Evolutionary conservation across 2,329 filamentous ascomycete species (phyloP).

Genomic region (Cercospora zeae-maydis): DNA sequence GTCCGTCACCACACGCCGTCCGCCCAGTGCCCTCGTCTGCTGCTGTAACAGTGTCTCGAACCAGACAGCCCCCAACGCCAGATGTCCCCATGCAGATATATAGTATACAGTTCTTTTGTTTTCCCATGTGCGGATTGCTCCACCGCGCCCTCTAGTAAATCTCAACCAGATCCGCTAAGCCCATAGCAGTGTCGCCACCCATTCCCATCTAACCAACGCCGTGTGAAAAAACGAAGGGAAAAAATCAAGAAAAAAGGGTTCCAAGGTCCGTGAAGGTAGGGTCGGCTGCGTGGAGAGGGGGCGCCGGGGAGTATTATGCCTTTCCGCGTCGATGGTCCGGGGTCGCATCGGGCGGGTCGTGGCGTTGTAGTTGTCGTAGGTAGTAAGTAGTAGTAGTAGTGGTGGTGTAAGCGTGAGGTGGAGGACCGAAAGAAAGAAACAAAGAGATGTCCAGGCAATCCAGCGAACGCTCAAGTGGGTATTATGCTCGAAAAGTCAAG

Average conservation of each 20-base stretch:
- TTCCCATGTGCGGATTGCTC: slow-evolving; percentile 22
- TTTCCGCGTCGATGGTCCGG: neutral
- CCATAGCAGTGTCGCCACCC: slow-evolving; percentile 18
- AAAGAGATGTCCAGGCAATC: slow-evolving; percentile 12
- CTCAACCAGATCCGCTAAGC: slow-evolving; percentile 17
- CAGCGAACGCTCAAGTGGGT: slow-evolving; percentile 24
- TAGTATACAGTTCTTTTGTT: slow-evolving; percentile 20
- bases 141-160: slow-evolving; percentile 21
- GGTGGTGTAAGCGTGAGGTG: neutral
- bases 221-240: neutral
- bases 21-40: neutral
- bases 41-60: slow-evolving; percentile 1
- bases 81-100: slow-evolving; percentile 14
- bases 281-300: neutral
- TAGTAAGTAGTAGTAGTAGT: too few relatives aligned
- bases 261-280: slow-evolving; percentile 15
- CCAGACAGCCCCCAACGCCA: slow-evolving; percentile 17
- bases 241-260: neutral
- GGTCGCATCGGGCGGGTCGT: slow-evolving; percentile 1
- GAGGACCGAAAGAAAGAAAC: slow-evolving; percentile 10
- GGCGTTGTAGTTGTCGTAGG: neutral
- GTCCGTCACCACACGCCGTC: neutral
- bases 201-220: slow-evolving; percentile 23
- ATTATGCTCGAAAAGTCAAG: slow-evolving; percentile 21
- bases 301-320: slow-evolving; percentile 6